Conservation (phyloP, 306 rosid species). For the Lablab purpureus region DNA sequence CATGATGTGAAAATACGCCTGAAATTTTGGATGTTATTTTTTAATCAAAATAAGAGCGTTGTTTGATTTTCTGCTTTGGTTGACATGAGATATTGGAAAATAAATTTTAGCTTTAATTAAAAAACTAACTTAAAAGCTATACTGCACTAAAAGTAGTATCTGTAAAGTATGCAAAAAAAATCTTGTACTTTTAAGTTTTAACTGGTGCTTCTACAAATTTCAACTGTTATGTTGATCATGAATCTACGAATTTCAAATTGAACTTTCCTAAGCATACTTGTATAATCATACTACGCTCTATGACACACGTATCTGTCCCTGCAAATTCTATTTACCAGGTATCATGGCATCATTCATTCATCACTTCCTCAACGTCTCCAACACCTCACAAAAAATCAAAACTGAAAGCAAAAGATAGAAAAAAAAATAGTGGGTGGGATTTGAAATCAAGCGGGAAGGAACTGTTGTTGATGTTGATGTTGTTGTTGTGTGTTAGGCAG, state of each 20-base stretch:
- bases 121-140: background rate
- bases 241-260: background rate
- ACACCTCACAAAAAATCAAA: background rate
- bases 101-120: background rate
- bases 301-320: background rate
- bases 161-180: background rate
- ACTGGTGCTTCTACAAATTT: background rate
- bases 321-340: background rate
- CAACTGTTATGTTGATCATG: background rate
- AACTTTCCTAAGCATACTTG: background rate
- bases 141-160: too few relatives aligned
- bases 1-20: too few relatives aligned
- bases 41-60: too few relatives aligned
- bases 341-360: too few relatives aligned
- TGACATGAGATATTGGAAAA: background rate
- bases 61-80: background rate
- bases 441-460: background rate
- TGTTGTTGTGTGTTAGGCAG: background rate
- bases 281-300: background rate
- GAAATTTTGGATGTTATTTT: too few relatives aligned
- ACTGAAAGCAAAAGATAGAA: background rate
- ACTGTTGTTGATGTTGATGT: constrained; percentile 9
- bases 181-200: background rate
- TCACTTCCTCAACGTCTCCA: background rate
- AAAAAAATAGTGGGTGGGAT: background rate